Evolutionary conservation across 2,329 filamentous ascomycete genomes (phyloP).

Genomic region (Neurospora crassa): DNA sequence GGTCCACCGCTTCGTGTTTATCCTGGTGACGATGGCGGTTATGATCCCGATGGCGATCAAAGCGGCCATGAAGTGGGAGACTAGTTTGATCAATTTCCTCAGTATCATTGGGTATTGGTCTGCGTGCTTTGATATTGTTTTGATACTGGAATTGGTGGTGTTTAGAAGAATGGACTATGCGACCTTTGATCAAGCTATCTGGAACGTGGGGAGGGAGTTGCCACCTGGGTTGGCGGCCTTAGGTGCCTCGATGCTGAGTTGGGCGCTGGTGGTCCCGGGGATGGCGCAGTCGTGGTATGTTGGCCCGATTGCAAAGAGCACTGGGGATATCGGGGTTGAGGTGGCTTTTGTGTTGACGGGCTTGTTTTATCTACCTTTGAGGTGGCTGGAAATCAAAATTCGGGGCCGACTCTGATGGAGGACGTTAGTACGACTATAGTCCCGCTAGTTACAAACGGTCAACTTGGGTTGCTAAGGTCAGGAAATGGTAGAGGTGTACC

Average conservation of each 20-base stretch:
- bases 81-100: slow-evolving; percentile 47
- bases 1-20: slow-evolving; percentile 48
- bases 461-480: neutral
- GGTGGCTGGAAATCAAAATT: slow-evolving; percentile 31
- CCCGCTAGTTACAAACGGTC: neutral
- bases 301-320: slow-evolving; percentile 48
- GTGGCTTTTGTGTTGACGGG: slow-evolving; percentile 45
- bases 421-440: neutral
- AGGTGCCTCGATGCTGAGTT: slow-evolving; percentile 33
- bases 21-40: slow-evolving; percentile 46
- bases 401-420: slow-evolving; percentile 11
- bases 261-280: slow-evolving; percentile 45
- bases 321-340: slow-evolving; percentile 59
- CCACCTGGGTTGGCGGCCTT: slow-evolving; percentile 39
- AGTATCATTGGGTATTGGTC: slow-evolving; percentile 51
- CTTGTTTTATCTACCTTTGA: slow-evolving; percentile 37
- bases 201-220: slow-evolving; percentile 35
- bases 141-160: slow-evolving; percentile 37
- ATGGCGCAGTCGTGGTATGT: slow-evolving; percentile 54
- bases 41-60: slow-evolving; percentile 49
- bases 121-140: slow-evolving; percentile 41
- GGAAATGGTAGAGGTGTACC: neutral
- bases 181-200: slow-evolving; percentile 36
- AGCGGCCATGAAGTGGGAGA: slow-evolving; percentile 47
- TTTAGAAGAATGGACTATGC: slow-evolving; percentile 36